Base-by-base conservation (phyloP, 805 yeast species). In the Scheffersomyces ergatensis region DNA sequence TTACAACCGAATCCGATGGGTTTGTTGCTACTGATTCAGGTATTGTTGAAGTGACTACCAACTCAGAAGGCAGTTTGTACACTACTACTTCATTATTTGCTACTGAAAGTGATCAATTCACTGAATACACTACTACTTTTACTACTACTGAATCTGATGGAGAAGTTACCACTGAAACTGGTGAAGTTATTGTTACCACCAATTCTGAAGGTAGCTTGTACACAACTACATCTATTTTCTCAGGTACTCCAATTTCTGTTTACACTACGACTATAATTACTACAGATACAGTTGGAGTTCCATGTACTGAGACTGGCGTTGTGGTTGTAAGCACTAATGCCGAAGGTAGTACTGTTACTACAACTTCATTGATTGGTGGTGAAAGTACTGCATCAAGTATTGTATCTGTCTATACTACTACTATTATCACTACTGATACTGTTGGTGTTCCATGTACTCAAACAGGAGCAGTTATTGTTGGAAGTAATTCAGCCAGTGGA, bases 301-400 rank as follows among this genome's bases (percentile, higher is more conserved):
- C 42, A 3, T 40, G 40, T 7, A 55, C 57, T 9, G 49, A 49
- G 15, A 43, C 55, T 8, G 57, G 54, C 29, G 51, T 40, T 14
- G 53, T 49, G 31, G 15, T 29, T 29, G 32, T 29, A 4, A 14
- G 18, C 5, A 26, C 29, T 14, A 29, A 15, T 29, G n/a, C 32
- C 5, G 32, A 29, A 29, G 32, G 32, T 14, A 15, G 18, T 5
- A 14, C 15, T 6, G n/a, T 14, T 15, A 29, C 32, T 14, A 29
- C 7, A 14, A 29, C 32, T n/a, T 29, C 32, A 5, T 5, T 29
- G 3, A 5, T n/a, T 5, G 18, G 18, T 14, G 11, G 32, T 29
- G 42, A 1, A 47, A 18, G 32, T 14, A 15, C 5, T 14, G 13
- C 11, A 7, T 43, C 3, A 47, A 18, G 32, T 14, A 15, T n/a